These are phyloP conservation scores for Fusarium drepaniforme DNA, from an alignment of 2,329 filamentous ascomycete species.

Conservation along the genomic window DNA sequence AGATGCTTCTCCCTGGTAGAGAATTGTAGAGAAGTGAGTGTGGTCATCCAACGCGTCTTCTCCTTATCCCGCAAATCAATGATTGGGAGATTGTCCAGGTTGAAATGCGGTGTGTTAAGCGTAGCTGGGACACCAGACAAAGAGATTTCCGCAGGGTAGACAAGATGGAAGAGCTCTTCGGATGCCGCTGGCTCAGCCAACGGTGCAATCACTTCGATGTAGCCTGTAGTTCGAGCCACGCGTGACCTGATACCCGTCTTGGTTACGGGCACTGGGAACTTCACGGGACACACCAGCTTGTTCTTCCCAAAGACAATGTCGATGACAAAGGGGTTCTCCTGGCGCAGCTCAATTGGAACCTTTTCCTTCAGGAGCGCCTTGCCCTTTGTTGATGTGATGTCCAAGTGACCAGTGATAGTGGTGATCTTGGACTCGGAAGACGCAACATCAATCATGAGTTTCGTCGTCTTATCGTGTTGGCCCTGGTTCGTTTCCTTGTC, in stretches of 20 bases:
- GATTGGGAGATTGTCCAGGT: conserved; percentile 59
- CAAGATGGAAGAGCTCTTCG: conserved; percentile 46
- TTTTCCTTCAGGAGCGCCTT: conserved; percentile 54
- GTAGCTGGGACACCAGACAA: conserved; percentile 47
- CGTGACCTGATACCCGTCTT: conserved; percentile 52
- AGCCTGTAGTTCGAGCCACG: conserved; percentile 58
- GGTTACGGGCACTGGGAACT: conserved; percentile 56
- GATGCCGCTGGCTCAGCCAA: conserved; percentile 42
- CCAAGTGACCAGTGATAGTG: conserved; percentile 54
- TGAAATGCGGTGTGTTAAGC: conserved; percentile 56
- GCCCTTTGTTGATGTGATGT: conserved; percentile 51
- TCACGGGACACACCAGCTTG: conserved; percentile 48
- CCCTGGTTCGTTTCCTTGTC: conserved; percentile 29
- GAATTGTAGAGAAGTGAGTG: conserved; percentile 55
- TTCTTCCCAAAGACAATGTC: conserved; percentile 54
- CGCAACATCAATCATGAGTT: conserved; percentile 48
- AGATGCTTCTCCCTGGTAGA: conserved; percentile 55
- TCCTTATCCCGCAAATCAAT: conserved; percentile 53
- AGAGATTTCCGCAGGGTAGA: conserved; percentile 52
- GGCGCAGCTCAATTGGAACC: conserved; percentile 51
- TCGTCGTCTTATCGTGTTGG: conserved; percentile 35
- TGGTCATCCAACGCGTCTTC: conserved; percentile 53
- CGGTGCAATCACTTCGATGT: conserved; percentile 58
- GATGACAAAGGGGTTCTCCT: conserved; percentile 55
- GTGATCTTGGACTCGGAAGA: conserved; percentile 45